A percentile compares a stretch with the other conserved stretches of the same genome.
Evolutionary conservation across 257 asterid genomes (phyloP).

Genomic region (Cordia subcordata): DNA sequence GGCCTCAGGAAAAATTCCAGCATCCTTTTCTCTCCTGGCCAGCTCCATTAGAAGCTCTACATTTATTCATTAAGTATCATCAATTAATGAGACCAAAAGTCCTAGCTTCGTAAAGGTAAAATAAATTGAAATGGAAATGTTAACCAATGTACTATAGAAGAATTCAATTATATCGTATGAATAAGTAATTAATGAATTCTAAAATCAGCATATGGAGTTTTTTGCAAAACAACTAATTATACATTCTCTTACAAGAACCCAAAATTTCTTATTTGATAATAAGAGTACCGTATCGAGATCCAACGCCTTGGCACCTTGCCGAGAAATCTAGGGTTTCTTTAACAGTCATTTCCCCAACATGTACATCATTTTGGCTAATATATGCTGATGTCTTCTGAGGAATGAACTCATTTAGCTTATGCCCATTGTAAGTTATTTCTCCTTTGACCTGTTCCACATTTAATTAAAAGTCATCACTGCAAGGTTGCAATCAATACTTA

Average conservation of each 20-base stretch:
- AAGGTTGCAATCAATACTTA: not conserved
- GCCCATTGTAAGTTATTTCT: constrained; percentile 82
- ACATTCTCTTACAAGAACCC: not conserved
- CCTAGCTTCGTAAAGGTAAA: too few species aligned
- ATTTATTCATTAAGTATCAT: too few species aligned
- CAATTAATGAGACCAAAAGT: too few species aligned
- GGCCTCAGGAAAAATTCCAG: constrained; percentile 46
- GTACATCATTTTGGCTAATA: constrained; percentile 94
- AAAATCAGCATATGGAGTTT: too few species aligned
- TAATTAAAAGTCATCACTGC: too few species aligned
- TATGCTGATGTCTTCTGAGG: constrained; percentile 91
- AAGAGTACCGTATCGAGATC: constrained; percentile 71
- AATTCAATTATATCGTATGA: too few species aligned
- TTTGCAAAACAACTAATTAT: too few species aligned
- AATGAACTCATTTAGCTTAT: constrained; percentile 59
- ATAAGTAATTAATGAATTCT: too few species aligned
- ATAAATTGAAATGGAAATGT: too few species aligned
- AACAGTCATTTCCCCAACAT: constrained; percentile 92
- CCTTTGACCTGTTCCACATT: constrained; percentile 50
- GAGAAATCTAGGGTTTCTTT: constrained; percentile 94
- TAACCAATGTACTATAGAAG: too few species aligned
- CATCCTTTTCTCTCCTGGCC: constrained; percentile 52
- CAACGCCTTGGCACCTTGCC: constrained; percentile 88
- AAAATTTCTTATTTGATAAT: not conserved
- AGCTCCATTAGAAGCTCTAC: constrained; percentile 53